A percentile compares a stretch with the other conserved stretches of the same genome.
phyloP scores from a whole-genome alignment of 2,329 filamentous ascomycete genomes.

The Fusarium scirpi region DNA sequence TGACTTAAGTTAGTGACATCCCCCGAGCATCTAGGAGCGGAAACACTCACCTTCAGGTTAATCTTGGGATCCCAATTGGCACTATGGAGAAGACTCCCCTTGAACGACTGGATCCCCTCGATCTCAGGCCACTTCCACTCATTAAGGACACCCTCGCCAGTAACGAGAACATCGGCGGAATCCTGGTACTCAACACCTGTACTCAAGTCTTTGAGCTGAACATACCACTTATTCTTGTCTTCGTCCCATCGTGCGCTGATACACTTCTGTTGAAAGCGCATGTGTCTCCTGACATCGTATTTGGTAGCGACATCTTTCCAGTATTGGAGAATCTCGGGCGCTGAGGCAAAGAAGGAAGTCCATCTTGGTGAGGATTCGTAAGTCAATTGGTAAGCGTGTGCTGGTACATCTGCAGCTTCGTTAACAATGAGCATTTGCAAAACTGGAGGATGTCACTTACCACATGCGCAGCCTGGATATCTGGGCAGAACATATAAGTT shows the following conservation, averaged over 20 bases:
- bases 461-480: constrained; percentile 21
- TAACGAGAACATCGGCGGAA: constrained; percentile 8
- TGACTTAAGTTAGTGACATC: rapidly evolving
- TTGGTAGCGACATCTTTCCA: constrained; percentile 12
- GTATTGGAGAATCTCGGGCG: constrained; percentile 16
- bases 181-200: constrained; percentile 3
- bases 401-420: too few relatives aligned
- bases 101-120: background rate
- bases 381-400: constrained; percentile 11
- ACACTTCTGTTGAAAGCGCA: constrained; percentile 15
- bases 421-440: too few relatives aligned
- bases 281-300: constrained; percentile 4
- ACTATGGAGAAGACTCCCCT: constrained; percentile 10
- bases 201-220: constrained; percentile 12
- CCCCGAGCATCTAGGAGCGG: rapidly evolving
- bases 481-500: too few relatives aligned
- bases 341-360: constrained; percentile 21
- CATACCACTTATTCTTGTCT: constrained; percentile 4
- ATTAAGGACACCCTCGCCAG: constrained; percentile 16
- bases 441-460: background rate
- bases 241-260: constrained; percentile 1
- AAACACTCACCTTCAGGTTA: background rate
- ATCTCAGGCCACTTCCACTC: constrained; percentile 27
- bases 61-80: constrained; percentile 12
- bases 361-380: constrained; percentile 16